Evolutionary conservation across 805 yeast species (phyloP), one percentile per base, ranked within the genome.

Genomic region (Myxozyma kluyveri): DNA sequence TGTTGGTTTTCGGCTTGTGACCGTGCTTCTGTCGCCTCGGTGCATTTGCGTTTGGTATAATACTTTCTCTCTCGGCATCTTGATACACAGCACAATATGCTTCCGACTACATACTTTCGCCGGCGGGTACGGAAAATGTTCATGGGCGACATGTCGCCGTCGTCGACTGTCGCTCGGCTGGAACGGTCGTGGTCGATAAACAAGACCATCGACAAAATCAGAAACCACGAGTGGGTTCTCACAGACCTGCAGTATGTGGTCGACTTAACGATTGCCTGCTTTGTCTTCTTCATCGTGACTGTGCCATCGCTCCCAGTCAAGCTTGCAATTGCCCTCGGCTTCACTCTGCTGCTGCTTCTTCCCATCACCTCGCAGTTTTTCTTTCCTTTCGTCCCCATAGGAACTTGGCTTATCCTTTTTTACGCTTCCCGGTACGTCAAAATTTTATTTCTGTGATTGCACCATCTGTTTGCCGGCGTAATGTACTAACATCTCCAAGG

Each of bases 331-430:
- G 75, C 76, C 9, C 61, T 70, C 12, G 61, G 77, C 22, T 71
- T 79, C 36, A 68, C 76, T 32, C 51, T 72, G 19, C 61, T 76
- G 9, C 72, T 86, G 55, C 70, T 85, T 45, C 63, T 89, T 12
- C 98, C 98, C 5, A 68, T 85, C 40, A 81, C 93, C 1, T 77
- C 86, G 5, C 97, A 91, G 68, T 88, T 90, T 67, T 87, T 88
- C 68, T 74, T 88, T 46, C 82, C 82, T 61, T 93, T 88, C 12
- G 69, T 87, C 64, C 97, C 97, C 2, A 81, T 91, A 21, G 78
- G 84, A 49, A 76, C 95, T 1, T 90, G 96, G 96, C 77, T 88
- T 60, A 81, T 88, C 22, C 75, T 91, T 47, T 90, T 83, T 70
- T 88, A 86, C 70, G 78, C 84, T 23, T 82, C 89, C 40, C 54